A percentile compares a stretch with the other conserved stretches of the same genome.
Evolutionary conservation across 805 yeast genomes (phyloP).

Genomic region (Candida germanica): DNA sequence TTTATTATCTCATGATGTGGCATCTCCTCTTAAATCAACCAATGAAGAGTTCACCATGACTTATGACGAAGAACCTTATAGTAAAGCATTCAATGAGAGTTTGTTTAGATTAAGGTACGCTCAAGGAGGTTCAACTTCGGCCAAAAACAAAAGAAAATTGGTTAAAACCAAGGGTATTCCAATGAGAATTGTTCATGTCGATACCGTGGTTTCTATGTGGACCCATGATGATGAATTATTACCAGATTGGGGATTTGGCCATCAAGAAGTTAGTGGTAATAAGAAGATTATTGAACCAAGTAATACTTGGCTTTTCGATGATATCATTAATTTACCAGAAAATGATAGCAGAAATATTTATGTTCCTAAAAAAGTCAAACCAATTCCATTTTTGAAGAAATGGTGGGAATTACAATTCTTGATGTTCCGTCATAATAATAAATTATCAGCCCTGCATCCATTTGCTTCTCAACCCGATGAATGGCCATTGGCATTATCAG

Average conservation of each 20-base stretch:
- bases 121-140: conserved; percentile 33
- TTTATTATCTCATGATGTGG: conserved; percentile 90
- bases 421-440: conserved; percentile 93
- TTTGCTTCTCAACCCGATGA: conserved; percentile 88
- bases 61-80: conserved; percentile 53
- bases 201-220: conserved; percentile 91
- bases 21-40: conserved; percentile 89
- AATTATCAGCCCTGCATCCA: conserved; percentile 84
- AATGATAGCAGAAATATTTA: conserved; percentile 61
- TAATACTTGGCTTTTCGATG: conserved; percentile 75
- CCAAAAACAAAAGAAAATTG: conserved; percentile 43
- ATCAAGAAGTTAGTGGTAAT: conserved; percentile 94
- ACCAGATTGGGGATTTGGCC: conserved; percentile 94
- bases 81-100: conserved; percentile 60
- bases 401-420: conserved; percentile 84
- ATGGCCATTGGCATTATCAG: conserved; percentile 88
- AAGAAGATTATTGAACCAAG: conserved; percentile 67
- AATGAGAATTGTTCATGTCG: conserved; percentile 74
- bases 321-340: conserved; percentile 52
- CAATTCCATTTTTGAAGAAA: conserved; percentile 73
- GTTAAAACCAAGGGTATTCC: conserved; percentile 70
- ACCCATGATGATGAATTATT: conserved; percentile 77
- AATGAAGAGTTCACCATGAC: conserved; percentile 89
- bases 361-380: conserved; percentile 60
- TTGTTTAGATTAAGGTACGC: conserved; percentile 68